Percentiles rank a stretch among this genome's conserved stretches.
phyloP scores from a whole-genome alignment of 257 asterid species.

The Mentha longifolia region DNA sequence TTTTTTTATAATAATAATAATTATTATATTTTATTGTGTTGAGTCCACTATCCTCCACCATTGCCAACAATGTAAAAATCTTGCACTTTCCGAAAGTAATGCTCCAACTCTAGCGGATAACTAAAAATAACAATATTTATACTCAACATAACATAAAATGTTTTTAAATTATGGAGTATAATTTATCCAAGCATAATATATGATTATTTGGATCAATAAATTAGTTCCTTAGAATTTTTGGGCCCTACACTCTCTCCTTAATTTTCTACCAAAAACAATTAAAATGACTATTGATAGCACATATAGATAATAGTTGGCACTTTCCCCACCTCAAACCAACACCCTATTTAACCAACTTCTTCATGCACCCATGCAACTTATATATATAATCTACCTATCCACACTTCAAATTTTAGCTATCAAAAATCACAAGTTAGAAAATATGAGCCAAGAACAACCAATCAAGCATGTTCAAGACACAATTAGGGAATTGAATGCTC shows the following conservation, averaged over 20 bases:
- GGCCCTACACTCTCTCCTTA: constrained; percentile 17
- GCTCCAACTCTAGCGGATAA: not conserved
- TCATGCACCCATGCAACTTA: not conserved
- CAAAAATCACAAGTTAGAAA: not conserved
- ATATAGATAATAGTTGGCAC: constrained; percentile 14
- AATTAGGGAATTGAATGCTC: constrained; percentile 22
- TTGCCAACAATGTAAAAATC: constrained; percentile 1
- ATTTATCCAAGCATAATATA: not conserved
- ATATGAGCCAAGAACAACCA: constrained; percentile 67
- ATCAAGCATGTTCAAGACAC: constrained; percentile 35
- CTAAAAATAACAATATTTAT: not conserved
- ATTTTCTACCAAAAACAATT: constrained; percentile 19
- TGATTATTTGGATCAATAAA: not conserved
- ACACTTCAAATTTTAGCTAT: not conserved
- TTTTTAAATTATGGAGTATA: no score
- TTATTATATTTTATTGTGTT: not conserved
- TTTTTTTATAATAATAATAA: no score
- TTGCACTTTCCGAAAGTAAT: constrained; percentile 22
- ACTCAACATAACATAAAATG: not conserved
- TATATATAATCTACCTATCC: not conserved
- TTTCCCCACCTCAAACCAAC: constrained; percentile 26
- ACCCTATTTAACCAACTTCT: constrained; percentile 25
- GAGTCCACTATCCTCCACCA: constrained; percentile 11
- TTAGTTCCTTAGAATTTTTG: constrained; percentile 20
- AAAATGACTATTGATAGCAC: constrained; percentile 31